Percentiles rank a stretch among this genome's conserved stretches.
These are phyloP conservation scores for Stagonosporopsis tanaceti DNA, from an alignment of 2,329 filamentous ascomycete genomes.

Conservation along the genomic window DNA sequence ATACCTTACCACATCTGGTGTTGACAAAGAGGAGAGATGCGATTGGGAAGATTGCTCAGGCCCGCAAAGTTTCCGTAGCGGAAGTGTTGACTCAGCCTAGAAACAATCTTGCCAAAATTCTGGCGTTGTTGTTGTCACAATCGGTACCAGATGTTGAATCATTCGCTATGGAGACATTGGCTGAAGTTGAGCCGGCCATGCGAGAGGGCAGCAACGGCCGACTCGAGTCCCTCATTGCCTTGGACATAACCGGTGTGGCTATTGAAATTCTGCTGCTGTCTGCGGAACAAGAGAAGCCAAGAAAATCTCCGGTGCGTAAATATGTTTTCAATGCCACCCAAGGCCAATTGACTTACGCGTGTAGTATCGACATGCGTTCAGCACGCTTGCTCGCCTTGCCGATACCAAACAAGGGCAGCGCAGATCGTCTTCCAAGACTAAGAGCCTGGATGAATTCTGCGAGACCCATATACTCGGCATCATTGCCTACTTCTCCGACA, in stretches of 20 bases:
- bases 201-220: constrained; percentile 63
- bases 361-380: constrained; percentile 59
- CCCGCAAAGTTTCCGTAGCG: constrained; percentile 64
- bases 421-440: constrained; percentile 58
- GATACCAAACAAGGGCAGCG: constrained; percentile 58
- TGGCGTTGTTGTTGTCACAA: constrained; percentile 66
- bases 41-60: constrained; percentile 81
- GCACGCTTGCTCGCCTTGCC: constrained; percentile 54
- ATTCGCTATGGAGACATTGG: constrained; percentile 73
- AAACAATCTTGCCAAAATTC: constrained; percentile 65
- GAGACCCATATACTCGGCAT: constrained; percentile 85
- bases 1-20: constrained; percentile 87
- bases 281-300: constrained; percentile 69
- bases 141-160: constrained; percentile 70
- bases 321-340: background rate
- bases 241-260: constrained; percentile 77
- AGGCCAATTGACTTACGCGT: constrained; percentile 15
- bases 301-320: constrained; percentile 63
- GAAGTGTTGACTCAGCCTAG: constrained; percentile 67
- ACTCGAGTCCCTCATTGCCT: constrained; percentile 73
- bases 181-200: constrained; percentile 75
- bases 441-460: constrained; percentile 75
- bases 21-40: constrained; percentile 79
- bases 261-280: constrained; percentile 84
- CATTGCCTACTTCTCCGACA: constrained; percentile 80